phyloP scores from a whole-genome alignment of 164 flowering plant species.

The Umbellularia californica region DNA sequence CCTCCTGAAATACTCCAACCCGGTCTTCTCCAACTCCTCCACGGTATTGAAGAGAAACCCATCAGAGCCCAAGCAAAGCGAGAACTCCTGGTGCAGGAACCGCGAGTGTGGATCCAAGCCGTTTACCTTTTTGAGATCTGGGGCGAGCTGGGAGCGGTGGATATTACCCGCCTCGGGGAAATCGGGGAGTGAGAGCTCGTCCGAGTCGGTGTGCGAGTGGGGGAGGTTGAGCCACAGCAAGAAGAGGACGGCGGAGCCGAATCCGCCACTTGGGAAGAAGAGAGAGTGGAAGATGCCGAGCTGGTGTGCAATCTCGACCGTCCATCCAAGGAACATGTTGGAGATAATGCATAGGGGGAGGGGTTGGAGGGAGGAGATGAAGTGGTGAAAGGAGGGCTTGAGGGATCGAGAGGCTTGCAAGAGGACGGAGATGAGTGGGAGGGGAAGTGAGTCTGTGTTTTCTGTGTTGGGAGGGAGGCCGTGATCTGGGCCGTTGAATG shows the following conservation, averaged over 20 bases:
- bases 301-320: constrained; percentile 9
- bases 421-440: not conserved
- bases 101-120: not conserved
- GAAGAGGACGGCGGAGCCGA: constrained; percentile 11
- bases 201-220: not conserved
- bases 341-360: not conserved
- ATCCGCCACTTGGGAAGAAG: constrained; percentile 8
- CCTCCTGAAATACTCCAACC: not conserved
- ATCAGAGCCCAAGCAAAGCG: constrained; percentile 1
- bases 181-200: constrained; percentile 11
- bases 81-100: constrained; percentile 2
- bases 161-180: constrained; percentile 8
- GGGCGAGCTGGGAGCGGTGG: constrained; percentile 8
- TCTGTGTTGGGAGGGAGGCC: constrained; percentile 14
- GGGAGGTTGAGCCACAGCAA: constrained; percentile 11
- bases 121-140: constrained; percentile 1
- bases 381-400: constrained; percentile 7
- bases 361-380: no score
- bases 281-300: constrained; percentile 5
- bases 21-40: constrained; percentile 13
- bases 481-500: constrained; percentile 14
- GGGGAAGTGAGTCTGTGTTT: constrained; percentile 13
- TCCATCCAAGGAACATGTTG: constrained; percentile 6
- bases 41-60: constrained; percentile 12
- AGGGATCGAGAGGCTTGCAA: constrained; percentile 10